Evolutionary conservation across 306 rosid genomes (phyloP), one percentile per base, ranked within the genome.

Genomic region (Prunus campanulata): DNA sequence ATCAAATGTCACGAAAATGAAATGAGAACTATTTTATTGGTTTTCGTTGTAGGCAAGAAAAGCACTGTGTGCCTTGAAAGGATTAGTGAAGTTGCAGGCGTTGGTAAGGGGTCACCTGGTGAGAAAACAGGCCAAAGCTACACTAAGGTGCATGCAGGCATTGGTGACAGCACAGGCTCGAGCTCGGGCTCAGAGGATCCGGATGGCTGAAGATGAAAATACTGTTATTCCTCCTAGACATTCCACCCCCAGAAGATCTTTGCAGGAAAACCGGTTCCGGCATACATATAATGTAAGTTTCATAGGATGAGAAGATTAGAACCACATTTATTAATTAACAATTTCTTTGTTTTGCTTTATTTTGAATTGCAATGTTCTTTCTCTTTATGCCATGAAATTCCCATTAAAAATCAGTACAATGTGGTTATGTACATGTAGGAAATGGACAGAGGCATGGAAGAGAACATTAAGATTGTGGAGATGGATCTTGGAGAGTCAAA

Each of bases 31-130:
- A 27, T 63, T 73, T 16, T 22, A 35, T 52, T 77, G 62, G 20
- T 46, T 46, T 30, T 2, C 79, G 70, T 66, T 50, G 59, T 88
- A 92, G 98, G 98, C 98, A 62, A 89, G 93, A 75, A 94, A 92
- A 81, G 97, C 98, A 46, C 71, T 94, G 75, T 75, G 87, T 74
- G 98, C 98, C 27, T 81, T 92, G 57, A 92, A 86, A 77, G 97
- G 98, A 51, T 11, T 94, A 48, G 98, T 94, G 83, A 94, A 91
- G 87, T 80, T 94, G 83, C 98, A 94, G 80, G 98, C 97, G 55
- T 76, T 94, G 70, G 96, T 88, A 66, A 92, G 97, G 79, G 98
- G 98, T 42, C 98, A 92, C 78, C 82, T 92, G 64, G 95, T 94
- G 85, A 92, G 97, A 71, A 90, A 87, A 74, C 96, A 89, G 24